A percentile compares a stretch with the other conserved stretches of the same genome.
These are phyloP conservation scores for Geotrichum candidum DNA, from an alignment of 1,139 yeast species.

Conservation along the genomic window DNA sequence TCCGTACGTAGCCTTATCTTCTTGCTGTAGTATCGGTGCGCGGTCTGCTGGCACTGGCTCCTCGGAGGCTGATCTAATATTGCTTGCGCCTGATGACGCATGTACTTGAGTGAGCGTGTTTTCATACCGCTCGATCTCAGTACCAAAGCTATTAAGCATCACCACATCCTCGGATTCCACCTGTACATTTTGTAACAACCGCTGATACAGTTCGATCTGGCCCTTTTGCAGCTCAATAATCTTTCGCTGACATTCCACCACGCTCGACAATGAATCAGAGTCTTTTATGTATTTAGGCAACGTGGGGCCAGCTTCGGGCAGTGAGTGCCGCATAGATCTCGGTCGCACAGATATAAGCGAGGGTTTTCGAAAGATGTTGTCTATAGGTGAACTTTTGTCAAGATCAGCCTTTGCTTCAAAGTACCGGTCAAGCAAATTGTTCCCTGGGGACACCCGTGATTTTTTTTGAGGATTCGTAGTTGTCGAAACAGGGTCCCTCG, in stretches of 20 bases:
- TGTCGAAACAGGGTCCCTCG: background rate
- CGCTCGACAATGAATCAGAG: background rate
- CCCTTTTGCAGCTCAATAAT: constrained; percentile 11
- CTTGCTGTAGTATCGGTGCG: background rate
- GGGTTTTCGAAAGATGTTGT: background rate
- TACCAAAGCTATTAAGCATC: constrained; percentile 1
- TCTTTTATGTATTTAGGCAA: background rate
- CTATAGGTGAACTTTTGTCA: background rate
- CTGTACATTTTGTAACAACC: background rate
- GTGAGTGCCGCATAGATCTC: background rate
- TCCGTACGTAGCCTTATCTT: background rate
- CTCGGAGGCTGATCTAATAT: background rate
- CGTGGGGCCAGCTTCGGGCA: background rate
- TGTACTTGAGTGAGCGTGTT: background rate
- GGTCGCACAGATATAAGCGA: background rate
- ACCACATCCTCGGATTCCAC: background rate
- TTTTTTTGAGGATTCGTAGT: background rate
- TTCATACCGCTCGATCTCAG: constrained; percentile 6
- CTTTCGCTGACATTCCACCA: constrained; percentile 2
- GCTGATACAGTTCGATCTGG: constrained; percentile 2
- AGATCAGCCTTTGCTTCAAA: background rate
- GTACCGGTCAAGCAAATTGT: background rate
- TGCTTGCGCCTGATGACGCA: background rate
- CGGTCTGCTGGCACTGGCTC: background rate
- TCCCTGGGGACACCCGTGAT: background rate